Percentiles rank a stretch among this genome's conserved stretches.
These are phyloP conservation scores for Pleurotus djamor DNA, from an alignment of 768 basidiomycete genomes.

Conservation along the genomic window DNA sequence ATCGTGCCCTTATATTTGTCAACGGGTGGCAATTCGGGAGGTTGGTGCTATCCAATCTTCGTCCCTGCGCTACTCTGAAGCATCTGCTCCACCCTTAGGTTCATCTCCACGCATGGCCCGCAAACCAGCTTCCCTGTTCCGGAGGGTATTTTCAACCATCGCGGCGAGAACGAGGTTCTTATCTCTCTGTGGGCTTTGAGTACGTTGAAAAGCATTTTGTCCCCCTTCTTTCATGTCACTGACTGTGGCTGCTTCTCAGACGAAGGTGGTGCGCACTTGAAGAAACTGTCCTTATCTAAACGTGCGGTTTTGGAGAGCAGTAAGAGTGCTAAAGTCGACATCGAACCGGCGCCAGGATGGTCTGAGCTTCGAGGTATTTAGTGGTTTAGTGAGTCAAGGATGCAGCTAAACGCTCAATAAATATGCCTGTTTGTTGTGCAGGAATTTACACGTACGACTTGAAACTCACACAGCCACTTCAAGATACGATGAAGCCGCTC, in stretches of 20 bases:
- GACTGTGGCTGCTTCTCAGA: background rate
- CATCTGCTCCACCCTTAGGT: slow-evolving; percentile 17
- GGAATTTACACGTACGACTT: no score
- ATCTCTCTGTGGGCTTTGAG: slow-evolving; percentile 33
- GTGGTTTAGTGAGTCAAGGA: background rate
- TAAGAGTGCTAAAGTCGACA: slow-evolving; percentile 21
- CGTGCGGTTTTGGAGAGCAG: slow-evolving; percentile 23
- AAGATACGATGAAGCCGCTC: no score
- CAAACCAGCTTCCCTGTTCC: slow-evolving; percentile 44
- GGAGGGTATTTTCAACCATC: slow-evolving; percentile 34
- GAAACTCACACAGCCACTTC: no score
- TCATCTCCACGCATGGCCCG: slow-evolving; percentile 37
- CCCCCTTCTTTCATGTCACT: background rate
- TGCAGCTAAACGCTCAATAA: no score
- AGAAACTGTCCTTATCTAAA: slow-evolving; percentile 25
- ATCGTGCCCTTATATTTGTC: slow-evolving; percentile 64
- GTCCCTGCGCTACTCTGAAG: no score
- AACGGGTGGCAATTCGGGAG: slow-evolving; percentile 79
- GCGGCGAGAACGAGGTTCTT: slow-evolving; percentile 29
- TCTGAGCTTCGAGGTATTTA: slow-evolving; percentile 19
- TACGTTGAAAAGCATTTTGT: slow-evolving; percentile 11
- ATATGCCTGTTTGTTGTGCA: no score
- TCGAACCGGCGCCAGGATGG: slow-evolving; percentile 31
- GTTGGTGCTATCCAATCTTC: slow-evolving; percentile 12
- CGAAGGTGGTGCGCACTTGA: slow-evolving; percentile 26